A percentile compares a stretch with the other conserved stretches of the same genome.
Evolutionary conservation across 352 stramenopile genomes (phyloP).

Genomic region (Globisporangium echinulatum): DNA sequence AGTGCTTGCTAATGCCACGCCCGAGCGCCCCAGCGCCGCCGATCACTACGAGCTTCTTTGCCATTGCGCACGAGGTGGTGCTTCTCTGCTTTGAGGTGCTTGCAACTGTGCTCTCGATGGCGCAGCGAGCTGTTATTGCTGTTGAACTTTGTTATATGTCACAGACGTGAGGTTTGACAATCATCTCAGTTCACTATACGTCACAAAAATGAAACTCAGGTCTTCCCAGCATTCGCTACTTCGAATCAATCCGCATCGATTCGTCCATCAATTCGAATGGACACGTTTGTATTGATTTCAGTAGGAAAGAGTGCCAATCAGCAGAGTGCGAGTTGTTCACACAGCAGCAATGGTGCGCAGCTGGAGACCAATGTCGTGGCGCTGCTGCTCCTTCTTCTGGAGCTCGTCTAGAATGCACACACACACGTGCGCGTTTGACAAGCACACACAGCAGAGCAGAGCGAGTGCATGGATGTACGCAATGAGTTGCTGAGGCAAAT

Average conservation of each 20-base stretch:
- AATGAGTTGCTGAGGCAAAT: no score
- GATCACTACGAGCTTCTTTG: conserved; percentile 71
- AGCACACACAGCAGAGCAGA: background rate
- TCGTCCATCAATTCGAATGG: background rate
- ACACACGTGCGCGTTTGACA: no score
- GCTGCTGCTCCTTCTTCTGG: conserved; percentile 51
- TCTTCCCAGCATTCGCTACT: background rate
- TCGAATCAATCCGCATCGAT: background rate
- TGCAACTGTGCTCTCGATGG: background rate
- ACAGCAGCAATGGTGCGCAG: conserved; percentile 21
- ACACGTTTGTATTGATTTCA: background rate
- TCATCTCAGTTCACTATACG: background rate
- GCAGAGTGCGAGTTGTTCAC: background rate
- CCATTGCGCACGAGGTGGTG: conserved; percentile 7
- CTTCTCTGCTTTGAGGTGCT: background rate
- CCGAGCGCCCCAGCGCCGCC: conserved; percentile 71
- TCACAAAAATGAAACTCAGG: background rate
- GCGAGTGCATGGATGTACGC: no score
- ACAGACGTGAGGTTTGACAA: background rate
- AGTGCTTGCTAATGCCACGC: conserved; percentile 55
- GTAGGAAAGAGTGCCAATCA: background rate
- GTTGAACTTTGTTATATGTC: background rate
- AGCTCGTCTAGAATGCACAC: conserved; percentile 36
- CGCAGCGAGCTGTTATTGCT: background rate
- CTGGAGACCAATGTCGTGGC: conserved; percentile 48